Evolutionary conservation across 768 basidiomycete genomes (phyloP), one percentile per base, ranked within the genome.

Genomic region (Mycena metata): DNA sequence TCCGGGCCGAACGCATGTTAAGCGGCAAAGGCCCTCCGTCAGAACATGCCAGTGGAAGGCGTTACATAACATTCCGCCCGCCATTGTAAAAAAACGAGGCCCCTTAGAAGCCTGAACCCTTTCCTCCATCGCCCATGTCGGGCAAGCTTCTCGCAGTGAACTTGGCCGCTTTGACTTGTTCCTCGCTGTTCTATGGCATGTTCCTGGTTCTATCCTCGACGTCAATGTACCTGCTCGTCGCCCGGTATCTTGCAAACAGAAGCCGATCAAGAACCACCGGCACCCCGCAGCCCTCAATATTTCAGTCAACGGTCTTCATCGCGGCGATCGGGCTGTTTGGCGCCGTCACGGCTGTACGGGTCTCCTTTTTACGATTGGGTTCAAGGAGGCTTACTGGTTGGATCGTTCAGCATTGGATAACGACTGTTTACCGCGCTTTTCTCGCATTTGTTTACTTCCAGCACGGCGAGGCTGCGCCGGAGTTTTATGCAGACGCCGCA

Each of bases 111-210:
- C 4, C 11, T 39, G n/a, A n/a, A 19, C n/a, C 55, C 19, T 54
- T 46, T 17, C n/a, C 15, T 54, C 52, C 36, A 39, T 50, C 46
- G 19, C 52, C 43, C 58, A 69, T 69, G 68, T 64, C 68, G 21
- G 51, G 24, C 16, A 43, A 36, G 19, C 39, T 70, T 39, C 64
- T 70, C 42, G 30, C 69, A 23, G 64, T 70, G 64, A 70, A 70
- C 33, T 47, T 70, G 0, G 69, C 64, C 11, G 57, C 64, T 5
- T 33, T 70, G 21, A 56, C 64, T 12, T 58, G 46, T 24, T 56
- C 64, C 16, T 66, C 69, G 30, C 23, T 70, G 12, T 66, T 70
- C 59, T 70, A 70, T 21, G 69, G 69, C 59, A 58, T 63, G 59
- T 70, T 70, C 46, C 35, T 66, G 17, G 64, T 70, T 3, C 60